Base-by-base conservation (phyloP, 2,329 filamentous ascomycete genomes). In the Cryphonectria japonica region DNA sequence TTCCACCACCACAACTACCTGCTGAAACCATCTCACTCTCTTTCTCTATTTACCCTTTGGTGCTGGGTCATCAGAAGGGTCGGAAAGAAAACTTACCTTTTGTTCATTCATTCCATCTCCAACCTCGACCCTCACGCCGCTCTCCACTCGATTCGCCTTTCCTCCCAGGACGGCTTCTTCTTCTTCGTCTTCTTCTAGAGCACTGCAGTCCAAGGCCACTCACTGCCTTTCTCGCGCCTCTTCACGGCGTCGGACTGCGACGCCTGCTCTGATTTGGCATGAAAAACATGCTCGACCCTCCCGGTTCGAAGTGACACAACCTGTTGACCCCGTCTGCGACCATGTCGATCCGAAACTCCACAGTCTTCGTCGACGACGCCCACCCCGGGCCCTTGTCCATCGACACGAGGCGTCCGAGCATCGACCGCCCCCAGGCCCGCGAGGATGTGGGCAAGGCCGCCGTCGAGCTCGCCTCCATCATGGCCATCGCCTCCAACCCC, bases 401-500 rank as follows among this genome's bases (percentile, higher is more conserved):
- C 73, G 77, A 79, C 64, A 76, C 78, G 19, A 71, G 69, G 60
- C 76, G 77, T 14, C 66, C 69, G 59, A 73, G 71, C 59, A 66
- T 71, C 59, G 71, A 73, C 39, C 69, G 76, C 41, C 54, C 78
- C 34, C 70, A 77, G 29, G 54, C 70, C 66, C 73, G 78, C 67
- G 77, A 80, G 54, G 80, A 82, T 46, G 81, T 82, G 57, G 79
- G 79, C 41, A 80, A 80, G 22, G 82, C 82, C n/a, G 79, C 80
- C 8, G 80, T 80, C 67, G 83, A 84, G 73, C 75, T 84, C 62
- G 80, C 82, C 50, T 82, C 82, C 41, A 84, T 84, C 71, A 83
- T 84, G 80, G 80, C 80, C 22, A 81, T 83, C 32, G 78, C 83
- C 4, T 87, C 86, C n/a, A 88, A 85, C 66, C 86, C 86, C 4